Conservation (phyloP, 306 rosid species). For the Lathyrus aphaca region DNA sequence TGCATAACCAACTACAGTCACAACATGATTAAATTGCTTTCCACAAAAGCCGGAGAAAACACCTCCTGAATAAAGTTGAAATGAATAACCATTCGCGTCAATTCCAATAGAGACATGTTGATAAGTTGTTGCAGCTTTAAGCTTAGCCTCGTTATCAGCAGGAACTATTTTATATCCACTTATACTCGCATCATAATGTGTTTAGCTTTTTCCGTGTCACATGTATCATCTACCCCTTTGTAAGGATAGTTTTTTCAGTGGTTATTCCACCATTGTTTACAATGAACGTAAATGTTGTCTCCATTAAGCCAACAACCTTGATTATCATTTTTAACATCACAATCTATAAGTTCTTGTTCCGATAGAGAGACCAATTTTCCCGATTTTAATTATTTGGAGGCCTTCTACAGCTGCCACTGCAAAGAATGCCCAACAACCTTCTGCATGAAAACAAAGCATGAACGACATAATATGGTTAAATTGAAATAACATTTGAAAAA, state of each 20-base stretch:
- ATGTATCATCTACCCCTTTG: constrained; percentile 47
- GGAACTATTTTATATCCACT: constrained; percentile 65
- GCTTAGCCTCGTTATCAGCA: constrained; percentile 46
- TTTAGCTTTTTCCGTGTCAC: constrained; percentile 40
- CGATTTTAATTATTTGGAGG: constrained; percentile 61
- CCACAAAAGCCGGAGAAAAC: constrained; percentile 62
- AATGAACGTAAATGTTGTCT: constrained; percentile 62
- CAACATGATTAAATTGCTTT: constrained; percentile 68
- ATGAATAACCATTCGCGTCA: constrained; percentile 53
- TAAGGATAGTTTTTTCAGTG: constrained; percentile 57
- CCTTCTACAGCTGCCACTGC: constrained; percentile 87
- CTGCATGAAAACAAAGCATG: constrained; percentile 39
- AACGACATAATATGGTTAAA: constrained; percentile 13
- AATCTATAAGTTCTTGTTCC: constrained; percentile 78
- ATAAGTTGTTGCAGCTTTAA: constrained; percentile 61
- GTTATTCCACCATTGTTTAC: constrained; percentile 52
- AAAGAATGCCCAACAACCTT: constrained; percentile 89
- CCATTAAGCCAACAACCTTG: constrained; percentile 76
- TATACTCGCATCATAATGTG: constrained; percentile 43
- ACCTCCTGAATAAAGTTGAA: constrained; percentile 71
- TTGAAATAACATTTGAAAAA: background rate
- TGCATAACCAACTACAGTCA: constrained; percentile 68
- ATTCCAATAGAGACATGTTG: constrained; percentile 74
- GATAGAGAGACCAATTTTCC: constrained; percentile 66
- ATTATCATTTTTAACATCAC: constrained; percentile 53